Conservation (phyloP, 495 filamentous ascomycete species). For the Talaromyces proteolyticus region DNA sequence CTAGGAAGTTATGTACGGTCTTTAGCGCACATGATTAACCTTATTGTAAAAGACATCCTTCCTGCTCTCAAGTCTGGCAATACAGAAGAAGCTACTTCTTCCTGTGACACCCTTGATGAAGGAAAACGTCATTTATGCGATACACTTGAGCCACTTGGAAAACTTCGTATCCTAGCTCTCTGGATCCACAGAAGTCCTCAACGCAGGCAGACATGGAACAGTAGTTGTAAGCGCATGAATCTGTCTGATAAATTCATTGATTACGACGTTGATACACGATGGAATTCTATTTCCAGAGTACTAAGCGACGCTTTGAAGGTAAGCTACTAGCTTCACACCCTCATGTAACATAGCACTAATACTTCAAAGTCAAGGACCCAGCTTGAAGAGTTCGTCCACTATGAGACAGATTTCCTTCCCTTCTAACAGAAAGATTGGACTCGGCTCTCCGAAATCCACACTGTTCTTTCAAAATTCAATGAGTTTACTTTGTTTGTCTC, state of each 20-base stretch:
- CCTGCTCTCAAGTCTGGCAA: not conserved
- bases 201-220: constrained; percentile 8
- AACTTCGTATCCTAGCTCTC: constrained; percentile 7
- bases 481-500: constrained; percentile 6
- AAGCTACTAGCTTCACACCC: no score
- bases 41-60: constrained; percentile 12
- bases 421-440: constrained; percentile 5
- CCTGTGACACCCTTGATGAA: not conserved
- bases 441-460: constrained; percentile 4
- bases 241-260: constrained; percentile 6
- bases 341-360: no score
- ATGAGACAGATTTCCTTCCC: not conserved
- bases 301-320: constrained; percentile 4
- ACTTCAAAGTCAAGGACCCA: no score
- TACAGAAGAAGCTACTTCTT: constrained; percentile 2
- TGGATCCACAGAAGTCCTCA: constrained; percentile 12
- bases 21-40: constrained; percentile 11
- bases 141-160: not conserved
- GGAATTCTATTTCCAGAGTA: constrained; percentile 10
- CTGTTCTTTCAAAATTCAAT: constrained; percentile 3
- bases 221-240: not conserved
- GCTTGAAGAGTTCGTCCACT: no score
- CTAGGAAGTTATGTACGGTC: constrained; percentile 12
- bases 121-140: no score
- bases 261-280: constrained; percentile 9